Conservation (phyloP, 768 basidiomycete genomes). For the Amanita pseudoporphyria region DNA sequence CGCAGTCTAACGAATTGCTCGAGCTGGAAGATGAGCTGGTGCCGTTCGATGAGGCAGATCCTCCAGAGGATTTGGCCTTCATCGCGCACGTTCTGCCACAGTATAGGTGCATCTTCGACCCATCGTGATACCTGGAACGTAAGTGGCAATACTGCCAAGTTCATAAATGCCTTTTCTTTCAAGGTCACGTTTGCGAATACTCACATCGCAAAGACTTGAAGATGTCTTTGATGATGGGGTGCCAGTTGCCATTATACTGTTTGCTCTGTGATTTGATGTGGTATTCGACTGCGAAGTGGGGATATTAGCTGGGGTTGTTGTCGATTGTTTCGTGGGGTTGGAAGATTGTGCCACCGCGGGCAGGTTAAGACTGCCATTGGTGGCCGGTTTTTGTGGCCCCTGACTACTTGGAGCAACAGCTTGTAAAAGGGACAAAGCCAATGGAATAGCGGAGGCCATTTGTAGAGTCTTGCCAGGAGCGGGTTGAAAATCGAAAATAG, state of each 20-base stretch:
- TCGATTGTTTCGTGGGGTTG: constrained; percentile 17
- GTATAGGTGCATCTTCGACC: constrained; percentile 44
- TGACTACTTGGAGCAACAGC: constrained; percentile 27
- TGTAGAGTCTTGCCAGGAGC: constrained; percentile 1
- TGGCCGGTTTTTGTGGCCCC: constrained; percentile 21
- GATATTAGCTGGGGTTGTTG: constrained; percentile 22
- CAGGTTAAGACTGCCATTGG: constrained; percentile 11
- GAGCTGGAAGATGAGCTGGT: constrained; percentile 15
- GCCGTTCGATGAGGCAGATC: constrained; percentile 12
- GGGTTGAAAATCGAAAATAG: constrained; percentile 8
- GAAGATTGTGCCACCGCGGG: constrained; percentile 16
- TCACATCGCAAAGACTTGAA: constrained; percentile 41
- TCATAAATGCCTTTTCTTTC: neutral
- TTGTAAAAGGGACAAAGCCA: constrained; percentile 34
- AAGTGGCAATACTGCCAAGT: constrained; percentile 40
- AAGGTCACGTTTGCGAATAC: constrained; percentile 10
- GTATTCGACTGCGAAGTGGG: constrained; percentile 18
- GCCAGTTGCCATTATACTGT: constrained; percentile 11
- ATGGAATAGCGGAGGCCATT: constrained; percentile 36
- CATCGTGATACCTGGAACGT: constrained; percentile 48
- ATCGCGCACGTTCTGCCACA: constrained; percentile 52
- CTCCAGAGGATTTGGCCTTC: constrained; percentile 25
- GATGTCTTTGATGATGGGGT: constrained; percentile 22
- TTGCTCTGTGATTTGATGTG: constrained; percentile 5
- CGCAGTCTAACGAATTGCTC: constrained; percentile 39